phyloP scores from a whole-genome alignment of 164 flowering plant genomes.

The Kingdonia uniflora region DNA sequence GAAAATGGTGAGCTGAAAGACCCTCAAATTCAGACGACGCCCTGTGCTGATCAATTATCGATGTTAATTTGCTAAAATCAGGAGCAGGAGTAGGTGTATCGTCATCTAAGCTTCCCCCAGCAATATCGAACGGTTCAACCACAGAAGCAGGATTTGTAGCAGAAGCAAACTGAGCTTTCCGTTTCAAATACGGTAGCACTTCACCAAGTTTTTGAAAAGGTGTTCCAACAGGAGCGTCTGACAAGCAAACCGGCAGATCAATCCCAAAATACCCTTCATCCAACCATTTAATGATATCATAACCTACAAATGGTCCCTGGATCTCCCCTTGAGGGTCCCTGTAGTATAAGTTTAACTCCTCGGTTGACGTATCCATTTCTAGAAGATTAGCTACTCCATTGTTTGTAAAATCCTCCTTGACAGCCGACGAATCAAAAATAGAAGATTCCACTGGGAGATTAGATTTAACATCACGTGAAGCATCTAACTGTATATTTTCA shows the following conservation, averaged over 20 bases:
- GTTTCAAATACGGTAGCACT: slow-evolving; percentile 66
- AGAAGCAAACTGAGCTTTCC: slow-evolving; percentile 15
- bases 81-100: slow-evolving; percentile 18
- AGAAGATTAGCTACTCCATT: slow-evolving; percentile 11
- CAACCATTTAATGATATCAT: slow-evolving; percentile 85
- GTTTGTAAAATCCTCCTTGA: slow-evolving; percentile 15
- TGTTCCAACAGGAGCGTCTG: slow-evolving; percentile 71
- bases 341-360: slow-evolving; percentile 69
- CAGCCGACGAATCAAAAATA: slow-evolving; percentile 19
- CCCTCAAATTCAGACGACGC: slow-evolving; percentile 22
- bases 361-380: slow-evolving; percentile 32
- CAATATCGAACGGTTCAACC: slow-evolving; percentile 22
- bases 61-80: slow-evolving; percentile 13
- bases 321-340: slow-evolving; percentile 88
- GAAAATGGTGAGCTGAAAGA: slow-evolving; percentile 20
- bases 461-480: slow-evolving; percentile 17
- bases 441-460: slow-evolving; percentile 37
- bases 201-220: slow-evolving; percentile 68
- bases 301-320: slow-evolving; percentile 93
- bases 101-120: slow-evolving; percentile 28
- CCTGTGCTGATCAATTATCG: slow-evolving; percentile 9
- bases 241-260: slow-evolving; percentile 69
- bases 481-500: slow-evolving; percentile 15
- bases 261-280: slow-evolving; percentile 85
- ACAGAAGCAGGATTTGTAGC: slow-evolving; percentile 13